Evolutionary conservation across 345 rosid species (phyloP).

Genomic region (Hibiscus trionum): DNA sequence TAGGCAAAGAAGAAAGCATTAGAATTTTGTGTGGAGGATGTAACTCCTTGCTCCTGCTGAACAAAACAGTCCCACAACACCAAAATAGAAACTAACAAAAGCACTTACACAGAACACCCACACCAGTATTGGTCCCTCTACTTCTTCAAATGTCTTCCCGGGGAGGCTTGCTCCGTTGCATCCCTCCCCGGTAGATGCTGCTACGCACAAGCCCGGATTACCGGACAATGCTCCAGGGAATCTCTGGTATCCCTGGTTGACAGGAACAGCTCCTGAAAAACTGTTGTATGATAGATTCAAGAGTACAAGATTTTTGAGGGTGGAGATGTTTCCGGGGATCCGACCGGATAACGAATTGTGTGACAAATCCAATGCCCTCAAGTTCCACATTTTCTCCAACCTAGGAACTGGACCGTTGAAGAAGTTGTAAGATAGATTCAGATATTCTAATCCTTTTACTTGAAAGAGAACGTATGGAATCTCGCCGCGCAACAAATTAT

Average conservation of each 20-base stretch:
- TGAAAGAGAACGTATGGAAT: constrained; percentile 62
- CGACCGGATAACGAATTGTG: constrained; percentile 67
- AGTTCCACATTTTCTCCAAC: constrained; percentile 46
- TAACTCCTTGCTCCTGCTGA: constrained; percentile 53
- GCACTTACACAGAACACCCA: constrained; percentile 65
- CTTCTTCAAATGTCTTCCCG: constrained; percentile 43
- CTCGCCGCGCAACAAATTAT: constrained; percentile 56
- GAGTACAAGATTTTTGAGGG: constrained; percentile 38
- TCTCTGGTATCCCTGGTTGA: constrained; percentile 49
- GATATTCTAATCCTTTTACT: constrained; percentile 60
- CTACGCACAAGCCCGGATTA: constrained; percentile 66
- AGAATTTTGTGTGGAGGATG: constrained; percentile 47
- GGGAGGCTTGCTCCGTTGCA: constrained; percentile 36
- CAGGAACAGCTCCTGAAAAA: constrained; percentile 61
- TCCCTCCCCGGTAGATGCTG: constrained; percentile 40
- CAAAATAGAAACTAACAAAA: constrained; percentile 62
- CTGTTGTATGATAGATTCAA: constrained; percentile 71
- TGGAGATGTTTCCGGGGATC: constrained; percentile 51
- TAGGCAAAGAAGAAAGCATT: not conserved
- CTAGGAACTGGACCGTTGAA: constrained; percentile 60
- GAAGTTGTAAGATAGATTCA: constrained; percentile 72
- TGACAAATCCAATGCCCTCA: constrained; percentile 69
- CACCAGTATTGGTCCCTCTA: constrained; percentile 62
- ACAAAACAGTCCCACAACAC: constrained; percentile 52
- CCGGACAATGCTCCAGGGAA: constrained; percentile 84